A percentile compares a stretch with the other conserved stretches of the same genome.
These are phyloP conservation scores for Heritiera littoralis DNA, from an alignment of 345 rosid genomes.

Conservation along the genomic window DNA sequence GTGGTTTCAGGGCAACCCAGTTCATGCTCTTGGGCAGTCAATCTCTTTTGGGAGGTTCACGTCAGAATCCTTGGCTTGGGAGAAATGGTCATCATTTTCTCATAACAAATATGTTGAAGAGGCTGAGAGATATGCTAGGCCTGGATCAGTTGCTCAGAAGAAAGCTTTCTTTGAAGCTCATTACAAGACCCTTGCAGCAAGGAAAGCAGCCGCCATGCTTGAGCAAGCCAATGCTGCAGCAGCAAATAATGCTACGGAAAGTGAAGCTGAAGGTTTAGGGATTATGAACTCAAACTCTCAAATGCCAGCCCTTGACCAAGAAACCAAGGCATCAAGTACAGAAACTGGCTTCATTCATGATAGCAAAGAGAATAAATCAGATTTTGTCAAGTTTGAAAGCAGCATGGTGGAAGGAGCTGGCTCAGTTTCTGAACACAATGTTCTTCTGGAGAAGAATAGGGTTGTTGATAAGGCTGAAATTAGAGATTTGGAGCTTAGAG, in stretches of 20 bases:
- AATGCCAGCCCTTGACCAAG: constrained; percentile 10
- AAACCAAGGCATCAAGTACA: constrained; percentile 11
- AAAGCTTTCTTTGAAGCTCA: constrained; percentile 90
- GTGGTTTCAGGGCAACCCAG: constrained; percentile 61
- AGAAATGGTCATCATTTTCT: constrained; percentile 82
- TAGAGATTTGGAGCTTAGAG: constrained; percentile 32
- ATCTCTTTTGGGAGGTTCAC: constrained; percentile 85
- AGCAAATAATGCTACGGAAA: constrained; percentile 19
- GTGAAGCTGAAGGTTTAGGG: constrained; percentile 20
- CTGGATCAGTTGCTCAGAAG: constrained; percentile 89
- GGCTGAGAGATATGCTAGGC: constrained; percentile 70
- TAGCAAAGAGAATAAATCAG: constrained; percentile 15
- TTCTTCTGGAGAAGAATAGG: constrained; percentile 26
- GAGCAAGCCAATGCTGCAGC: constrained; percentile 49
- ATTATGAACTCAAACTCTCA: neutral
- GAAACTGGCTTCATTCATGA: constrained; percentile 21
- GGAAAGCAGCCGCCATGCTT: constrained; percentile 73
- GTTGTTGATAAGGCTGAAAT: constrained; percentile 17
- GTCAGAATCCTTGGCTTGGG: constrained; percentile 90
- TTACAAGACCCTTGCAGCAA: constrained; percentile 74
- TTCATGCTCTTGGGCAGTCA: constrained; percentile 70
- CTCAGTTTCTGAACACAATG: constrained; percentile 18
- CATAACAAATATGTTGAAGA: constrained; percentile 78
- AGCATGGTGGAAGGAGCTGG: constrained; percentile 17
- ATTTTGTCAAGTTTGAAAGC: constrained; percentile 26